Evolutionary conservation across 164 flowering plant genomes (phyloP).

Genomic region (Protea cynaroides): DNA sequence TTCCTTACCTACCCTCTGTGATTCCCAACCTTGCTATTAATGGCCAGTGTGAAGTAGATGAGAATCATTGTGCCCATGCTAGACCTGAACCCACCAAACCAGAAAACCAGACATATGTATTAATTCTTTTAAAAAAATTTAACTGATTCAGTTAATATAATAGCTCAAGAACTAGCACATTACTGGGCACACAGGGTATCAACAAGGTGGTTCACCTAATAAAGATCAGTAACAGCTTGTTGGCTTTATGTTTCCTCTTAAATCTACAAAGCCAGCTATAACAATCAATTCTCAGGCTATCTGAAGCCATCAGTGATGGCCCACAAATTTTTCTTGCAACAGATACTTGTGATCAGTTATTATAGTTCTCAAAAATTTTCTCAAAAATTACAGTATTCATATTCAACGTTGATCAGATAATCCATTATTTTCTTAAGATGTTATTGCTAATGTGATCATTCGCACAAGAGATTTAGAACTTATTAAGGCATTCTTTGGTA

Average conservation of each 20-base stretch:
- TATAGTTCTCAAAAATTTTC: too few relatives aligned
- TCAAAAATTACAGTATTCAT: too few relatives aligned
- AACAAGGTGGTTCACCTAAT: not conserved
- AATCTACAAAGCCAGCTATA: not conserved
- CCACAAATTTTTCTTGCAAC: too few relatives aligned
- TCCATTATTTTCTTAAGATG: too few relatives aligned
- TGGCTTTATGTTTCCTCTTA: not conserved
- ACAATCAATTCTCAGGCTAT: not conserved
- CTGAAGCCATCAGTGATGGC: too few relatives aligned
- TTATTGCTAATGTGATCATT: too few relatives aligned
- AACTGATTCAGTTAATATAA: not conserved
- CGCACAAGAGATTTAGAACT: too few relatives aligned
- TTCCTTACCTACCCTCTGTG: not conserved
- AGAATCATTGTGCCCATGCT: constrained; percentile 38
- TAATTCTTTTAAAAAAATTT: too few relatives aligned
- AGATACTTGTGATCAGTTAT: too few relatives aligned
- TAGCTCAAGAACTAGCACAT: not conserved
- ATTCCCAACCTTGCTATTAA: constrained; percentile 19
- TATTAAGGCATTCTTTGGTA: too few relatives aligned
- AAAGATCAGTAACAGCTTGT: not conserved
- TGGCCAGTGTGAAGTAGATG: constrained; percentile 34
- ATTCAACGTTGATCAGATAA: too few relatives aligned
- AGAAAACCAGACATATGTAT: not conserved
- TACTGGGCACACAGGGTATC: too few relatives aligned
- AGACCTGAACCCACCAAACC: constrained; percentile 21